Conservation (phyloP, 2,329 filamentous ascomycete species). For the Ascocoryne sarcoides region DNA sequence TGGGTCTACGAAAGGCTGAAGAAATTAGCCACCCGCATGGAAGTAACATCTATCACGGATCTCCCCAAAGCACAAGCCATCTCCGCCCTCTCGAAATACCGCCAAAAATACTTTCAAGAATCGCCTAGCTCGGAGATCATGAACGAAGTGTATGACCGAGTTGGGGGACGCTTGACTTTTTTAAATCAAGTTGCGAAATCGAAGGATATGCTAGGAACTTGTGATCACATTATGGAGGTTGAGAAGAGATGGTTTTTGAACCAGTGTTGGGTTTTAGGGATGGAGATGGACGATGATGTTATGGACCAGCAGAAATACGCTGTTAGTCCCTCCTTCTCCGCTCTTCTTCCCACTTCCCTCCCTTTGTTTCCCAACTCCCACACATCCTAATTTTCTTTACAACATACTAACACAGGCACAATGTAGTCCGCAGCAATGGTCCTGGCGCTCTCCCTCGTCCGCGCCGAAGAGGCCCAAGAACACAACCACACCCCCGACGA, state of each 20-base stretch:
- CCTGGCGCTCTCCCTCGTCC: constrained; percentile 82
- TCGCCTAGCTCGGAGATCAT: constrained; percentile 45
- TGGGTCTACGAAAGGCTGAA: constrained; percentile 97
- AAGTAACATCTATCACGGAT: constrained; percentile 79
- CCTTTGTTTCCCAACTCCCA: neutral
- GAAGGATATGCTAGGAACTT: constrained; percentile 68
- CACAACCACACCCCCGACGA: constrained; percentile 7
- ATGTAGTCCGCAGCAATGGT: constrained; percentile 90
- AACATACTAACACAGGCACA: constrained; percentile 1
- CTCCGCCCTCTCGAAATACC: constrained; percentile 67
- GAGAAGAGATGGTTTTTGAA: constrained; percentile 77
- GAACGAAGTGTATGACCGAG: constrained; percentile 72
- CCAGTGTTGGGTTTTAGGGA: constrained; percentile 68
- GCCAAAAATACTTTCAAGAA: constrained; percentile 68
- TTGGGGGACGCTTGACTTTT: constrained; percentile 83
- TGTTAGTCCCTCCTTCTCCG: constrained; percentile 46
- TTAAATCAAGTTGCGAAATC: constrained; percentile 86
- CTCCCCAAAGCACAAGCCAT: constrained; percentile 72
- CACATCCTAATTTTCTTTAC: neutral
- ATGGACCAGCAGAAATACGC: constrained; percentile 98
- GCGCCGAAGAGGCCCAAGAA: constrained; percentile 51
- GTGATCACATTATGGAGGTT: constrained; percentile 59
- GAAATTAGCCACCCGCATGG: constrained; percentile 87
- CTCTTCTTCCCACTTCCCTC: too few species aligned
- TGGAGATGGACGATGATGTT: constrained; percentile 87